phyloP scores from a whole-genome alignment of 2,329 filamentous ascomycete genomes.

The Leptographium flavum region DNA sequence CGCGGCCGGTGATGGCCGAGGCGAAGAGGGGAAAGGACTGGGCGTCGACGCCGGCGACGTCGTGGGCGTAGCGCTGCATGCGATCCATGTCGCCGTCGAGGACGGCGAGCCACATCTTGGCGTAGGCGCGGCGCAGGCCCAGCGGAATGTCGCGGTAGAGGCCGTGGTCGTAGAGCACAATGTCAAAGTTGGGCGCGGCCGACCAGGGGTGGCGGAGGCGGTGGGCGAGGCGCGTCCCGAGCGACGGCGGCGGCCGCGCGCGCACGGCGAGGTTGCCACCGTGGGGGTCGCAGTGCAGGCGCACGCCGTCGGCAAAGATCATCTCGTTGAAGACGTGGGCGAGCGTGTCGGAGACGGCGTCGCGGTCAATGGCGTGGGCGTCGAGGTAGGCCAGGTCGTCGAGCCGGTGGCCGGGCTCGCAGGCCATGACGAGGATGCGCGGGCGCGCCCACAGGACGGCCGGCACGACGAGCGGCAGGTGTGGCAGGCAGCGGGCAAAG shows the following conservation, averaged over 20 bases:
- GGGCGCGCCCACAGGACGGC: conserved; percentile 79
- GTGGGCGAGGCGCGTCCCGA: background rate
- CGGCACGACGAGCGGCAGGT: conserved; percentile 76
- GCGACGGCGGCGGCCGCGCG: conserved; percentile 3
- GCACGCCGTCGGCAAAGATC: conserved; percentile 85
- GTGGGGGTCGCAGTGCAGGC: conserved; percentile 92
- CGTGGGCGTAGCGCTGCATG: conserved; percentile 80
- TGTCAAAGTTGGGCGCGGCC: conserved; percentile 65
- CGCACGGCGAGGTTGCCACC: conserved; percentile 88
- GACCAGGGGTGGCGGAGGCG: conserved; percentile 15
- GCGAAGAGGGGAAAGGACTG: conserved; percentile 92
- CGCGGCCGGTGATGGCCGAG: conserved; percentile 86
- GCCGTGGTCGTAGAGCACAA: conserved; percentile 93
- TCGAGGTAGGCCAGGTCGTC: conserved; percentile 86
- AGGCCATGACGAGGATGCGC: conserved; percentile 91
- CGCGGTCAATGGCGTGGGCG: conserved; percentile 72
- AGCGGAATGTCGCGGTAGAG: conserved; percentile 86
- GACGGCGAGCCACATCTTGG: conserved; percentile 94
- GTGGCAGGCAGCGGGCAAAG: conserved; percentile 53
- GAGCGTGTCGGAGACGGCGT: conserved; percentile 85
- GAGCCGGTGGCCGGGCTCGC: conserved; percentile 69
- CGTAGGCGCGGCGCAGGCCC: conserved; percentile 68
- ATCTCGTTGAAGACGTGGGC: conserved; percentile 97
- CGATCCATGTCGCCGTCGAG: conserved; percentile 72
- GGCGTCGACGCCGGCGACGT: conserved; percentile 79